Conservation (phyloP, 306 rosid genomes). For the Medicago truncatula region MtrunA17r5.0-ANR NC_053044.1:43306501-43307000, state of each 20-base stretch:
- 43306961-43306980: conserved; percentile 49
- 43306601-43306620: conserved; percentile 36
- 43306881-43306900: conserved; percentile 55
- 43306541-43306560: conserved; percentile 70
- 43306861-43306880: conserved; percentile 44
- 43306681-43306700: conserved; percentile 19
- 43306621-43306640: conserved; percentile 42
- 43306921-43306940: neutral
- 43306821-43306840: neutral
- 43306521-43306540: conserved; percentile 67
- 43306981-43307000: conserved; percentile 35
- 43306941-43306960: conserved; percentile 31
- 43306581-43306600: neutral
- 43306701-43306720: conserved; percentile 39
- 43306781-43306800: neutral
- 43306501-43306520: conserved; percentile 17
- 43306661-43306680: conserved; percentile 32
- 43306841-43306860: neutral
- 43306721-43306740: conserved; percentile 26
- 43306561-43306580: conserved; percentile 58
- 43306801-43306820: conserved; percentile 23
- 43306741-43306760: neutral
- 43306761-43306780: neutral
- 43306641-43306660: conserved; percentile 61
- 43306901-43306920: conserved; percentile 42